Evolutionary conservation across 2,329 filamentous ascomycete genomes (phyloP).

Genomic region (Phaeosphaeriaceae sp.): DNA sequence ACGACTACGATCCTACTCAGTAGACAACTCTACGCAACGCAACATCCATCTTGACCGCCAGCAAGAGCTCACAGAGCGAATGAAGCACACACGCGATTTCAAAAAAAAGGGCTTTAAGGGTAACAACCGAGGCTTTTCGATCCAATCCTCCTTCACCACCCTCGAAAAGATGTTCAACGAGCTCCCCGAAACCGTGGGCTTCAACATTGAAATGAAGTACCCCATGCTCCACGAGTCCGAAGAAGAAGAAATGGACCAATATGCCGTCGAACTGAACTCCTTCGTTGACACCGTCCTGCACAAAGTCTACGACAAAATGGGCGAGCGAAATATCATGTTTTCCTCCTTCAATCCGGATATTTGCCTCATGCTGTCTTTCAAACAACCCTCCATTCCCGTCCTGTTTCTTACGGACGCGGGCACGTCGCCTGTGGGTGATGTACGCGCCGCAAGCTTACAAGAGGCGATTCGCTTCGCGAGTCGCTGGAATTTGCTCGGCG

Average conservation of each 20-base stretch:
- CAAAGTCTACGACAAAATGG: constrained; percentile 86
- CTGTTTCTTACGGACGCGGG: constrained; percentile 93
- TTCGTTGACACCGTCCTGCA: constrained; percentile 93
- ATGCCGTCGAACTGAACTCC: constrained; percentile 92
- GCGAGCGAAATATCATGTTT: constrained; percentile 91
- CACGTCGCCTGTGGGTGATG: constrained; percentile 79
- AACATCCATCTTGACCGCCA: constrained; percentile 50
- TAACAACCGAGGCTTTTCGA: constrained; percentile 91
- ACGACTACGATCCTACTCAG: constrained; percentile 64
- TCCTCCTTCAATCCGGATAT: constrained; percentile 98
- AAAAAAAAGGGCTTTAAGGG: constrained; percentile 95
- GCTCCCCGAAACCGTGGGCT: constrained; percentile 81
- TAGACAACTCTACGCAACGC: constrained; percentile 56
- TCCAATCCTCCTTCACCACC: constrained; percentile 94
- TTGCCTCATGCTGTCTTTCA: constrained; percentile 91
- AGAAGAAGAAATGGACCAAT: constrained; percentile 95
- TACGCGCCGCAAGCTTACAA: constrained; percentile 88
- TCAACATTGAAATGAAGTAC: constrained; percentile 99
- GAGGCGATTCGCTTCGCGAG: constrained; percentile 94
- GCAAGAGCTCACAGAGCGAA: constrained; percentile 76
- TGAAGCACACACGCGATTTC: constrained; percentile 97
- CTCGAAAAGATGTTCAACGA: constrained; percentile 90
- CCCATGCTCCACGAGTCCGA: constrained; percentile 96
- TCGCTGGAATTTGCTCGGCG: constrained; percentile 91
- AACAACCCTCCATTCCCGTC: constrained; percentile 95